Conservation (phyloP, 306 rosid species). For the Phaseolus lunatus region DNA sequence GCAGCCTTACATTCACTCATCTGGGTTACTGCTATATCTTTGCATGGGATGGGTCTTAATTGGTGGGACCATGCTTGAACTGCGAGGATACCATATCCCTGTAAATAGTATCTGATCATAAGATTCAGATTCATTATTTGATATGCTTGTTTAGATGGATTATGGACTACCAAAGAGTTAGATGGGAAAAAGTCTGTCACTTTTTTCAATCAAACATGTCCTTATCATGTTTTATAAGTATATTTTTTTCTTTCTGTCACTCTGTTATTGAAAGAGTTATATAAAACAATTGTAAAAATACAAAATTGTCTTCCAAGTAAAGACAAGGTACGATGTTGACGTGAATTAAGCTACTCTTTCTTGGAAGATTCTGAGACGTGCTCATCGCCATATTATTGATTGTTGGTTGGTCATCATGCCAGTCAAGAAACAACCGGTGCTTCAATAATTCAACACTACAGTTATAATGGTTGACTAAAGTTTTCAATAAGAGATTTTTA, state of each 20-base stretch:
- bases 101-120: neutral
- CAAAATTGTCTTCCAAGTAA: neutral
- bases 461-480: slow-evolving; percentile 8
- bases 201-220: neutral
- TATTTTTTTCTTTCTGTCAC: neutral
- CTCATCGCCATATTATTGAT: slow-evolving; percentile 13
- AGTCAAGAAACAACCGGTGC: slow-evolving; percentile 18
- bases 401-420: slow-evolving; percentile 32
- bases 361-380: slow-evolving; percentile 22
- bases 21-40: slow-evolving; percentile 44
- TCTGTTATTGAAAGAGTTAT: neutral
- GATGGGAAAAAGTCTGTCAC: too few species aligned
- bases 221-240: neutral
- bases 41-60: slow-evolving; percentile 73
- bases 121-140: neutral
- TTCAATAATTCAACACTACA: slow-evolving; percentile 37
- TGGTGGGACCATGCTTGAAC: slow-evolving; percentile 63
- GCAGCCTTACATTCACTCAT: slow-evolving; percentile 56
- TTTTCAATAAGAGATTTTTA: neutral
- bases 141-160: neutral
- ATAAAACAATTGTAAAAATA: neutral
- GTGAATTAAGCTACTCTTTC: neutral
- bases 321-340: slow-evolving; percentile 28
- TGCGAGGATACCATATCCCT: slow-evolving; percentile 76
- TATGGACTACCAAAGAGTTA: neutral